phyloP scores from a whole-genome alignment of 139 green algal species.

The Chlorella sp. region DNA sequence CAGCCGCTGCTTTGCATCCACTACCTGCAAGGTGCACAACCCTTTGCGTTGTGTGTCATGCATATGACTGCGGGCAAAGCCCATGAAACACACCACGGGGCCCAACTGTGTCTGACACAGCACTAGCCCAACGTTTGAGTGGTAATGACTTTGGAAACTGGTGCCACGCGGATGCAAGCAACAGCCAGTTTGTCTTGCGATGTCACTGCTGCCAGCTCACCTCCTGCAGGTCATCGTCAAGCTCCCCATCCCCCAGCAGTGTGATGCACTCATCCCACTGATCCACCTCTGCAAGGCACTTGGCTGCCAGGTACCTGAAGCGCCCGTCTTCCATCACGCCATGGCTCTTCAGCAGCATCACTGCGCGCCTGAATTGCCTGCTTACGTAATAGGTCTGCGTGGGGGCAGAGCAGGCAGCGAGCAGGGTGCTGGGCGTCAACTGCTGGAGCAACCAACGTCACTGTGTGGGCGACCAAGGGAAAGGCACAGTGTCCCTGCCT shows the following conservation, averaged over 20 bases:
- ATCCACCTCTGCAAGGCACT: slow-evolving; percentile 63
- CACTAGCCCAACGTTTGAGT: background rate
- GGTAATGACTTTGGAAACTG: background rate
- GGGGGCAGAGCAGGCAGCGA: no score
- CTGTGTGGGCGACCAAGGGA: no score
- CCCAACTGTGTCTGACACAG: background rate
- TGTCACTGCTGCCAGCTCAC: background rate
- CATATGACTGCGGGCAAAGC: background rate
- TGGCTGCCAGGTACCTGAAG: slow-evolving; percentile 68
- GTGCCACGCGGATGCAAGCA: background rate
- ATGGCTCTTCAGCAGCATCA: slow-evolving; percentile 48
- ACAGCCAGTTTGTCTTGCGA: background rate
- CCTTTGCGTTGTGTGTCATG: background rate
- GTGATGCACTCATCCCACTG: slow-evolving; percentile 91
- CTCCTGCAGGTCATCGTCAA: slow-evolving; percentile 17
- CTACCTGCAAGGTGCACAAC: background rate
- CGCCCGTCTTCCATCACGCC: slow-evolving; percentile 8
- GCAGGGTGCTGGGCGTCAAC: no score
- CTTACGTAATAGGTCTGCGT: slow-evolving; percentile 69
- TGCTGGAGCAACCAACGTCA: no score
- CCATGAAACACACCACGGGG: background rate
- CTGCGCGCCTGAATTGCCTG: slow-evolving; percentile 66
- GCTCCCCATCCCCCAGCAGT: slow-evolving; percentile 49
- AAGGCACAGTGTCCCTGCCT: no score
- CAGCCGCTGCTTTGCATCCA: no score